Evolutionary conservation across 2,329 filamentous ascomycete genomes (phyloP).

Genomic region (Alternaria infectoria): DNA sequence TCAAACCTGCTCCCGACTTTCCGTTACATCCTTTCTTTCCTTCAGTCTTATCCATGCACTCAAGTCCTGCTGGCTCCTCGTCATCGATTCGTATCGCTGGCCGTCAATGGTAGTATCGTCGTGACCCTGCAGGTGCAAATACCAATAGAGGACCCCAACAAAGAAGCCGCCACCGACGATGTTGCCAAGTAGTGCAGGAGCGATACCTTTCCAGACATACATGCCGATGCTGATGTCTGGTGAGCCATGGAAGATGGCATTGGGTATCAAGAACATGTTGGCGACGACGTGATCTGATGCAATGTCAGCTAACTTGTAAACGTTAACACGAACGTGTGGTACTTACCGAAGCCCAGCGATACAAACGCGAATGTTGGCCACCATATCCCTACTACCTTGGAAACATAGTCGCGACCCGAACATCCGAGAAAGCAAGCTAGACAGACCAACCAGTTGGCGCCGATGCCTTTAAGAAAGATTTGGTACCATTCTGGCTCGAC

Average conservation of each 20-base stretch:
- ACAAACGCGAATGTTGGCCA: constrained; percentile 35
- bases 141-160: constrained; percentile 6
- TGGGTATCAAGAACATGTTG: constrained; percentile 39
- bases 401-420: constrained; percentile 24
- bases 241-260: constrained; percentile 30
- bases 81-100: constrained; percentile 1
- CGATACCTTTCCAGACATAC: constrained; percentile 40
- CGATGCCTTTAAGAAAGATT: constrained; percentile 30
- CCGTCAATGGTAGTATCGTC: constrained; percentile 2
- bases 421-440: constrained; percentile 30
- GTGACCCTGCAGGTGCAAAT: constrained; percentile 8
- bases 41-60: background rate
- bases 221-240: constrained; percentile 27
- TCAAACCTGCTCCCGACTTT: background rate
- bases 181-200: constrained; percentile 31
- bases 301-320: background rate
- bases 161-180: constrained; percentile 26
- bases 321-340: background rate
- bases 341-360: constrained; percentile 23
- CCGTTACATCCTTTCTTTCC: background rate
- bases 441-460: constrained; percentile 32
- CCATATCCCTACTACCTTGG: constrained; percentile 39
- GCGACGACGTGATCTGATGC: constrained; percentile 31
- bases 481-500: constrained; percentile 22
- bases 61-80: background rate